Conservation (phyloP, 164 flowering plant species). For the Vitis vinifera region ASM3070453v1 NC_081813.1:2506001-2506500, state of each 20-base stretch:
- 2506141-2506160: slow-evolving; percentile 28
- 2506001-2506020: slow-evolving; percentile 14
- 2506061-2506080: slow-evolving; percentile 12
- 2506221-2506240: slow-evolving; percentile 19
- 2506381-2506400: not conserved
- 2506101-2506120: slow-evolving; percentile 21
- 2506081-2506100: slow-evolving; percentile 22
- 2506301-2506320: slow-evolving; percentile 23
- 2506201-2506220: slow-evolving; percentile 27
- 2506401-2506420: not conserved
- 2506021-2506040: not conserved
- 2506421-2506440: slow-evolving; percentile 9
- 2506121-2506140: not conserved
- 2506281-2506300: slow-evolving; percentile 5
- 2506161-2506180: slow-evolving; percentile 36
- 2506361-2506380: slow-evolving; percentile 2
- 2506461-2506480: no score
- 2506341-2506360: slow-evolving; percentile 27
- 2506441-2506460: no score
- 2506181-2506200: slow-evolving; percentile 6
- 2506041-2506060: no score
- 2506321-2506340: slow-evolving; percentile 21
- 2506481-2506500: no score
- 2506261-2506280: slow-evolving; percentile 9
- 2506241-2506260: not conserved